These are phyloP conservation scores for Pythium coloratum DNA, from an alignment of 352 stramenopile species.

Conservation along the genomic window DNA sequence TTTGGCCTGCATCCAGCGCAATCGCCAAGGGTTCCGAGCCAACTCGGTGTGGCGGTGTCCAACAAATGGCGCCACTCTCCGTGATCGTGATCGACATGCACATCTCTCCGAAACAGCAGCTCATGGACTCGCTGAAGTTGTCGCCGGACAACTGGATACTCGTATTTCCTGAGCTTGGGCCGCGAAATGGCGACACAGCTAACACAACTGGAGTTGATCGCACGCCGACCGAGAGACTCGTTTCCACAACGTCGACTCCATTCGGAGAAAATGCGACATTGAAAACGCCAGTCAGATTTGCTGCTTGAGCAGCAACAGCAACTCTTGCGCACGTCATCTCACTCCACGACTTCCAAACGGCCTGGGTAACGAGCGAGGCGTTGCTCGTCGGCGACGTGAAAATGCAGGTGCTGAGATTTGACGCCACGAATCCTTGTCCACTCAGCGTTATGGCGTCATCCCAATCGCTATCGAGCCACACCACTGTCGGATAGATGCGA, in stretches of 20 bases:
- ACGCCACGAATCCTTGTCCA: constrained; percentile 14
- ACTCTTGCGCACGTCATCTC: constrained; percentile 17
- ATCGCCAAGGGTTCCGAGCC: background rate
- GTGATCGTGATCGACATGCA: constrained; percentile 29
- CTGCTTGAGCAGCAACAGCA: background rate
- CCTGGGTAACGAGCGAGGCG: background rate
- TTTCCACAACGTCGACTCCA: background rate
- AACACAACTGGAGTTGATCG: constrained; percentile 22
- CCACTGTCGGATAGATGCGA: background rate
- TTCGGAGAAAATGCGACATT: constrained; percentile 11
- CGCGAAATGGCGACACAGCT: constrained; percentile 25
- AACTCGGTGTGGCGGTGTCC: background rate
- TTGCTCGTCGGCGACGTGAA: background rate
- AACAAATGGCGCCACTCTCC: background rate
- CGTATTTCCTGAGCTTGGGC: constrained; percentile 26
- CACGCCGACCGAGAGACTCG: constrained; percentile 1
- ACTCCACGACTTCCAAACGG: constrained; percentile 27
- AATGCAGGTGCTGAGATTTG: constrained; percentile 4
- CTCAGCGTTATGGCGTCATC: background rate
- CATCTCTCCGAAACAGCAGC: constrained; percentile 47
- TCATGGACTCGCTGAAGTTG: constrained; percentile 30
- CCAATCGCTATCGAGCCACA: background rate
- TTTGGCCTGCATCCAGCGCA: background rate
- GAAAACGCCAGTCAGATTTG: constrained; percentile 6
- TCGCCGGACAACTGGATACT: constrained; percentile 30